phyloP scores from a whole-genome alignment of 2,329 filamentous ascomycete genomes.

The Talaromyces rugulosus region DNA sequence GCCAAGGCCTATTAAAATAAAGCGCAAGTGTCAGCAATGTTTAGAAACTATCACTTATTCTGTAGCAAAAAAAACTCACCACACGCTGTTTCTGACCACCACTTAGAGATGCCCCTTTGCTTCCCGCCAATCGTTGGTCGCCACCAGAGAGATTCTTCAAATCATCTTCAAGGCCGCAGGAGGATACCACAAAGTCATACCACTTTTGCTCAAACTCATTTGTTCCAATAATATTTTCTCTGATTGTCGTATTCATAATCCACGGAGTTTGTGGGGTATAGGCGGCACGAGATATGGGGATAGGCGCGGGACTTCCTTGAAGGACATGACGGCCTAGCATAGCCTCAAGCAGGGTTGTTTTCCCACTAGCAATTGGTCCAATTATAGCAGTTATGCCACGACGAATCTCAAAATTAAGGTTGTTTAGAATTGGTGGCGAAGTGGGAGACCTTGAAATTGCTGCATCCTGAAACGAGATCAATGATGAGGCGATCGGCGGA shows the following conservation, averaged over 20 bases:
- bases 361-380: neutral
- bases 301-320: neutral
- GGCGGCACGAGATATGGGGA: slow-evolving; percentile 24
- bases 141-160: slow-evolving; percentile 36
- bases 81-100: slow-evolving; percentile 48
- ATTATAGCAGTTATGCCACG: slow-evolving; percentile 1
- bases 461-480: neutral
- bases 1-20: slow-evolving; percentile 22
- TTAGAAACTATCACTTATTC: neutral
- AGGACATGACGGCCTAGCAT: neutral
- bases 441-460: neutral
- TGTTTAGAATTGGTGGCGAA: neutral
- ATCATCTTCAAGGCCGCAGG: slow-evolving; percentile 33
- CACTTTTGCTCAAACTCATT: slow-evolving; percentile 23
- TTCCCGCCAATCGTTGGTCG: slow-evolving; percentile 48
- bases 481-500: neutral
- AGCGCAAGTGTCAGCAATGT: neutral
- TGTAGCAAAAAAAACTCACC: neutral
- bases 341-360: neutral
- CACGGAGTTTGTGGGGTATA: slow-evolving; percentile 35
- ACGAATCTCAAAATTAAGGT: neutral
- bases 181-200: slow-evolving; percentile 22
- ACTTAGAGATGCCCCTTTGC: slow-evolving; percentile 49
- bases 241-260: slow-evolving; percentile 26
- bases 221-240: slow-evolving; percentile 25